These are phyloP conservation scores for Boletellus sp. DNA, from an alignment of 768 basidiomycete genomes.

Conservation along the genomic window DNA sequence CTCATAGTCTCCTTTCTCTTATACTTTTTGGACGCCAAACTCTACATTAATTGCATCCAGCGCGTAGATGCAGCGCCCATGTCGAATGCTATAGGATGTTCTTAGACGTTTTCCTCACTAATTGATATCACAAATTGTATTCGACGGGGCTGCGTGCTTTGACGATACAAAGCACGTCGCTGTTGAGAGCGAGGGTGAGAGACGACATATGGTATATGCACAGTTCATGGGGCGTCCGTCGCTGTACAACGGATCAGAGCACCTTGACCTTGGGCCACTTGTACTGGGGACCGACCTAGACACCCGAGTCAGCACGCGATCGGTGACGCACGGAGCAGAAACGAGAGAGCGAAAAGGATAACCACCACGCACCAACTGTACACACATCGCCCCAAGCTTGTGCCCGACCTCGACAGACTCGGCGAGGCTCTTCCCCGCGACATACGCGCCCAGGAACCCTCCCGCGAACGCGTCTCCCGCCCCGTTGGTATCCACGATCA, in stretches of 20 bases:
- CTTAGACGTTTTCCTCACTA: slow-evolving; percentile 10
- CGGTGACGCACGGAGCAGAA: not conserved
- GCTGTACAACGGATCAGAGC: slow-evolving; percentile 24
- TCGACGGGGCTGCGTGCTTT: slow-evolving; percentile 31
- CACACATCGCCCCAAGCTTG: slow-evolving; percentile 79
- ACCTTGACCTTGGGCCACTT: slow-evolving; percentile 55
- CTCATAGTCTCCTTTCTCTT: slow-evolving; percentile 16
- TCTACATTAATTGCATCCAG: slow-evolving; percentile 24
- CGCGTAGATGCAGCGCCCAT: slow-evolving; percentile 13
- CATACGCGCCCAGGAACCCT: slow-evolving; percentile 85
- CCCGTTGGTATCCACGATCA: slow-evolving; percentile 96
- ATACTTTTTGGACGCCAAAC: slow-evolving; percentile 8
- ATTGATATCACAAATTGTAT: slow-evolving; percentile 22
- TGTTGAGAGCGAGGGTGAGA: slow-evolving; percentile 38
- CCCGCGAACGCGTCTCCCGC: slow-evolving; percentile 98
- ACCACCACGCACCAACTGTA: slow-evolving; percentile 68
- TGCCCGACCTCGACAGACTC: slow-evolving; percentile 85
- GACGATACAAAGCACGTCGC: slow-evolving; percentile 29
- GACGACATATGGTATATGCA: slow-evolving; percentile 2
- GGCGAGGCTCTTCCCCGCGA: slow-evolving; percentile 71
- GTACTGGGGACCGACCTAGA: slow-evolving; percentile 53
- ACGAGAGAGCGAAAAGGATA: not conserved
- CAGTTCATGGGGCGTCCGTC: not conserved
- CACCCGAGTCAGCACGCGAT: not conserved
- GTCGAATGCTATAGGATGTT: slow-evolving; percentile 12